Conservation (phyloP, 2,329 filamentous ascomycete species). For the Malbranchea zuffiana region DNA sequence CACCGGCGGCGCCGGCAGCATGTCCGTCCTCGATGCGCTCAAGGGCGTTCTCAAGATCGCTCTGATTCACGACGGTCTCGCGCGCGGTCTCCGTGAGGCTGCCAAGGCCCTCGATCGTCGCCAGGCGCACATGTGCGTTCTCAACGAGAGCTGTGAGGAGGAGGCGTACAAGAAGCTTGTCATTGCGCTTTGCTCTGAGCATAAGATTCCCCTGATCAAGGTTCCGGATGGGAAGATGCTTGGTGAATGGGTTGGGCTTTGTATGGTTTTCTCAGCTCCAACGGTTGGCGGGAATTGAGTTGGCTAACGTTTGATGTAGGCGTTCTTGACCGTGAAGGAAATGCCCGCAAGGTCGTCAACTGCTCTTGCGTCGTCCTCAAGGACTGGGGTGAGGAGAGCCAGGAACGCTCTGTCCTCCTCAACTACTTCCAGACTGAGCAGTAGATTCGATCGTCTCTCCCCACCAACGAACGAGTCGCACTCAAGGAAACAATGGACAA, state of each 20-base stretch:
- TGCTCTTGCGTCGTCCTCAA: slow-evolving; percentile 99
- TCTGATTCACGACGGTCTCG: slow-evolving; percentile 98
- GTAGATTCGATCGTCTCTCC: slow-evolving; percentile 23
- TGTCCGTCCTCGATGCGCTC: slow-evolving; percentile 95
- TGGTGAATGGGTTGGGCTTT: slow-evolving; percentile 99
- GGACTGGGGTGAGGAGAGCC: slow-evolving; percentile 99
- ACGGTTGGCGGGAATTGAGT: slow-evolving; percentile 10
- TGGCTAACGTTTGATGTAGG: slow-evolving; percentile 43
- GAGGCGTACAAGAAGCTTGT: slow-evolving; percentile 99
- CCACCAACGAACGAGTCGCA: background rate
- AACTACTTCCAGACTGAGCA: slow-evolving; percentile 97
- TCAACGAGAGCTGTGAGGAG: slow-evolving; percentile 99
- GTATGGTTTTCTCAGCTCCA: slow-evolving; percentile 50
- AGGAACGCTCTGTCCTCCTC: slow-evolving; percentile 96
- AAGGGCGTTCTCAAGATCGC: slow-evolving; percentile 98
- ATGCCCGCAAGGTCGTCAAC: slow-evolving; percentile 99
- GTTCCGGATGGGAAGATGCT: slow-evolving; percentile 99
- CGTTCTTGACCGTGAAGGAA: slow-evolving; percentile 97
- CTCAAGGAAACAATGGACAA: too few species aligned
- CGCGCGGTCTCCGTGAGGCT: slow-evolving; percentile 94
- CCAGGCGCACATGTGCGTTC: slow-evolving; percentile 99
- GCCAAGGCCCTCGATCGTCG: slow-evolving; percentile 97
- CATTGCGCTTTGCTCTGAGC: slow-evolving; percentile 95
- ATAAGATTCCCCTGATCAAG: slow-evolving; percentile 99
- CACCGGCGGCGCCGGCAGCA: slow-evolving; percentile 61